phyloP scores from a whole-genome alignment of 2,329 filamentous ascomycete genomes.

The Paraphaeosphaeria sporulosa region DNA sequence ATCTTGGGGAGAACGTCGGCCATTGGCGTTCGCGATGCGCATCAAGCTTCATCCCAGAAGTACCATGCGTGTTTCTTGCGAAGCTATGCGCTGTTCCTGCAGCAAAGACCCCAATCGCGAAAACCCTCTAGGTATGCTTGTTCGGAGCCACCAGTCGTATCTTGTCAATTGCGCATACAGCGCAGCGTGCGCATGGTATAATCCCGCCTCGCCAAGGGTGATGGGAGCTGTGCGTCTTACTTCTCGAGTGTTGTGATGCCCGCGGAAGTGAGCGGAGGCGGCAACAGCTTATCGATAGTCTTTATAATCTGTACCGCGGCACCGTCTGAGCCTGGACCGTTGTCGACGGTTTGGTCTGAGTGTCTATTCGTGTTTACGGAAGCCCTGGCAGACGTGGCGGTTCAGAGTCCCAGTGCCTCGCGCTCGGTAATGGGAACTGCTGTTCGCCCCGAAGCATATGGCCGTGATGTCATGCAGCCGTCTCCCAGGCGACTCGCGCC shows the following conservation, averaged over 20 bases:
- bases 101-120: background rate
- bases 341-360: background rate
- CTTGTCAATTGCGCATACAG: background rate
- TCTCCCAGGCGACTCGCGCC: slow-evolving; percentile 1
- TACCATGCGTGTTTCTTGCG: background rate
- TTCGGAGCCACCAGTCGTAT: background rate
- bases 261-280: slow-evolving; percentile 6
- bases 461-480: slow-evolving; percentile 5
- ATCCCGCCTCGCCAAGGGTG: background rate
- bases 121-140: background rate
- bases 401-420: background rate
- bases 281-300: slow-evolving; percentile 6
- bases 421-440: background rate
- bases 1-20: slow-evolving; percentile 52
- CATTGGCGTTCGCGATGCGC: slow-evolving; percentile 33
- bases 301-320: background rate
- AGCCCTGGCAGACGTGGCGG: background rate
- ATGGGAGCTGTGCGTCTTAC: background rate
- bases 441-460: background rate
- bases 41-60: slow-evolving; percentile 13
- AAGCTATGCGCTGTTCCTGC: slow-evolving; percentile 4
- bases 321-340: background rate
- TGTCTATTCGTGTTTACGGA: background rate
- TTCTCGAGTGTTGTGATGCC: background rate
- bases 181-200: background rate